Percentiles rank a stretch among this genome's conserved stretches.
phyloP scores from a whole-genome alignment of 345 rosid species.

The Hibiscus tridactylites region DNA sequence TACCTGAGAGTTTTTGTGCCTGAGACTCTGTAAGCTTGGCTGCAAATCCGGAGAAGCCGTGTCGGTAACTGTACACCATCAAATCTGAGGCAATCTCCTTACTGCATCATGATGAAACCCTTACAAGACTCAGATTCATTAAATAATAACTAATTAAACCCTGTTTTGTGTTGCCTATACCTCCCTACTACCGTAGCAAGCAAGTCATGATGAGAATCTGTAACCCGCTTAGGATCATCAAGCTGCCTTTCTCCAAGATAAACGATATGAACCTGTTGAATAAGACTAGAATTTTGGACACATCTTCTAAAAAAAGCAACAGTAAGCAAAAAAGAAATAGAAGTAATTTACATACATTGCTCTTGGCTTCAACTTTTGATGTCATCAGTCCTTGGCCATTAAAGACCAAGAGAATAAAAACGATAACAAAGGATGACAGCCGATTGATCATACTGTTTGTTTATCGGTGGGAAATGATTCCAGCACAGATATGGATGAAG shows the following conservation, averaged over 20 bases:
- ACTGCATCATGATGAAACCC: conserved; percentile 35
- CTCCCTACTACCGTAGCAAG: conserved; percentile 54
- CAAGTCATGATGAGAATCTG: conserved; percentile 53
- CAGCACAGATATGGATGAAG: not conserved
- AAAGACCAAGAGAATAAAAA: not conserved
- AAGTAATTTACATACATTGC: not conserved
- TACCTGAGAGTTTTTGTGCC: conserved; percentile 49
- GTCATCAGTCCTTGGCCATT: not conserved
- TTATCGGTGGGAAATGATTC: no score
- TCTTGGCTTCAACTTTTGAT: conserved; percentile 4
- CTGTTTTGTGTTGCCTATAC: conserved; percentile 17
- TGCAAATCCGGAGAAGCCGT: conserved; percentile 74
- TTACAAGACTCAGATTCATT: not conserved
- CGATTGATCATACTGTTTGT: not conserved
- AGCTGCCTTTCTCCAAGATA: conserved; percentile 52
- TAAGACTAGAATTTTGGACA: not conserved
- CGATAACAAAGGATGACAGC: not conserved
- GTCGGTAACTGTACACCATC: conserved; percentile 66
- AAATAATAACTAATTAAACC: not conserved
- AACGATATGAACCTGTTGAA: conserved; percentile 48
- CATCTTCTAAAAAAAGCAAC: not conserved
- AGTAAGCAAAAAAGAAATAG: not conserved
- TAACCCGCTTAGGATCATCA: conserved; percentile 29
- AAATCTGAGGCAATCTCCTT: conserved; percentile 36
- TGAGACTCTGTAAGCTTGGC: conserved; percentile 54